Evolutionary conservation across 805 yeast genomes (phyloP), one percentile per base, ranked within the genome.

Genomic region (Torulaspora franciscae): DNA sequence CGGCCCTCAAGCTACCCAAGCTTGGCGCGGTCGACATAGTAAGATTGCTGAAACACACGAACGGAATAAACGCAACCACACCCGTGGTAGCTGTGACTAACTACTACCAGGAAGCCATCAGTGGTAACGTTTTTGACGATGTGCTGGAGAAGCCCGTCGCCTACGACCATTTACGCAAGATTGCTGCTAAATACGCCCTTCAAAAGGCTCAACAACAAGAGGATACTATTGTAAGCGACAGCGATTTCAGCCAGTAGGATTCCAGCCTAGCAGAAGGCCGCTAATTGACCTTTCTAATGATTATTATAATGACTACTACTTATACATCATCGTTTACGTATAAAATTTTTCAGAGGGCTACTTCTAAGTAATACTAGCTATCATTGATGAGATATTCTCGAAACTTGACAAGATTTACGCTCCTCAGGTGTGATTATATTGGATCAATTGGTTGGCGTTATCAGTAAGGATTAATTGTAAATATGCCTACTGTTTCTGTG

Each of bases 401-500:
- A 13, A 30, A 30, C 19, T 30, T 10, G 9, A 30, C 5, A 13
- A 14, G 7, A 30, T 30, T 15, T 30, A 14, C 33, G 15, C 7
- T 30, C 19, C 10, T 6, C 9, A 2, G 10, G 17, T n/a, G 23
- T 6, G 10, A 11, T 7, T 30, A 7, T 11, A 7, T 29, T 30
- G 19, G 19, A 19, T 15, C 22, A 8, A 30, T 30, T 10, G 11
- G 7, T 14, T 30, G 13, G 3, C 17, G 8, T 13, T 15, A 15
- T 29, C 33, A 9, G n/a, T 37, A 19, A 22, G 28, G 37, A 9
- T 29, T 11, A 13, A 29, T 13, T 7, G 7, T 19, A 22, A 54
- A 27, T 11, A 93, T 93, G 99, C 99, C 99, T 72, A 93, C 99
- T 68, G 76, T 93, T 62, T 77, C 95, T 25, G 97, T 93, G 53